Percentiles rank a stretch among this genome's conserved stretches.
Conservation (phyloP, 2,329 filamentous ascomycete genomes). For the Orbilia quercus region DNA sequence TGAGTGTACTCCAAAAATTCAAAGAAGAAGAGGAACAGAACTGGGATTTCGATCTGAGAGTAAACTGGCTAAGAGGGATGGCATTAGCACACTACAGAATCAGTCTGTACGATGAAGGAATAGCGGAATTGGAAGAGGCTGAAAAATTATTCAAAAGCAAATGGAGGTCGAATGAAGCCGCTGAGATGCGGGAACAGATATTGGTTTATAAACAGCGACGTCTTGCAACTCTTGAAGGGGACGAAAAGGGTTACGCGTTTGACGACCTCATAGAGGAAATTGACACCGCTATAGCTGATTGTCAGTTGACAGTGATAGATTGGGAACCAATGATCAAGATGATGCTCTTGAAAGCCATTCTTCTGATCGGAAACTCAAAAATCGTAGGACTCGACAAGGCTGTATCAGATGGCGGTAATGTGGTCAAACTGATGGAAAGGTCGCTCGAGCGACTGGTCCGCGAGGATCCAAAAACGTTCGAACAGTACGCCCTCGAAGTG, state of each 20-base stretch:
- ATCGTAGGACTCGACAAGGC: conserved; percentile 16
- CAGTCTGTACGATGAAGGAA: conserved; percentile 38
- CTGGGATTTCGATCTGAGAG: conserved; percentile 29
- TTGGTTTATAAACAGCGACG: conserved; percentile 35
- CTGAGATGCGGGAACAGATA: conserved; percentile 37
- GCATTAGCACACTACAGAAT: conserved; percentile 32
- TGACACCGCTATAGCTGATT: conserved; percentile 18
- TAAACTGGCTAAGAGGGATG: conserved; percentile 38
- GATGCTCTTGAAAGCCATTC: conserved; percentile 35
- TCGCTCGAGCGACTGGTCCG: neutral
- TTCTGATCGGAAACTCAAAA: conserved; percentile 28
- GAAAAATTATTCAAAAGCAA: conserved; percentile 22
- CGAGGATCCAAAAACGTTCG: conserved; percentile 11
- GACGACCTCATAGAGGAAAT: conserved; percentile 50
- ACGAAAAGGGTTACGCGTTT: conserved; percentile 41
- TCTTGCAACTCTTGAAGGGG: conserved; percentile 20
- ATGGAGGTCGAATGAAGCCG: conserved; percentile 4
- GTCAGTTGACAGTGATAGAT: neutral
- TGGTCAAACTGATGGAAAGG: conserved; percentile 13
- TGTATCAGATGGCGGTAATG: neutral
- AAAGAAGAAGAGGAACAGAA: conserved; percentile 34
- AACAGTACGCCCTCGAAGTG: conserved; percentile 10
- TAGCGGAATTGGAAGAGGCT: conserved; percentile 28
- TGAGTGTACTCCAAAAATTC: conserved; percentile 34
- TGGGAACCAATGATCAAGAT: conserved; percentile 32